Base-by-base conservation (phyloP, 495 filamentous ascomycete species). In the Talaromyces borbonicus region DNA sequence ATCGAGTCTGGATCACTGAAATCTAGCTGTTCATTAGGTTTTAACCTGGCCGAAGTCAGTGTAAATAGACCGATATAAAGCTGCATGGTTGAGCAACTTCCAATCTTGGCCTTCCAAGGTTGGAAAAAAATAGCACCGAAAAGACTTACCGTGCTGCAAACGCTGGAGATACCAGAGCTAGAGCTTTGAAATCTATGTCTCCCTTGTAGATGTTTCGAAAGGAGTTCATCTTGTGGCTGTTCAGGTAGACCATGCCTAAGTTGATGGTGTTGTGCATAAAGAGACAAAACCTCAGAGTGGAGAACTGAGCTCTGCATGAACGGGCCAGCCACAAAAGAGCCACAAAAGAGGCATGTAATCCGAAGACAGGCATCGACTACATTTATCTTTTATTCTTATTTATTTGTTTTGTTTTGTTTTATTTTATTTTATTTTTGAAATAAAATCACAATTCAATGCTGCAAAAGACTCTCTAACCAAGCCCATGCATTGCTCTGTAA, bases 1-100 rank as follows among this genome's bases (percentile, higher is more conserved):
- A 93, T 77, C 15, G 85, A 76, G 22, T 75, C 64, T 9, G 90
- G 86, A 56, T 94, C 75, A 22, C 74, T 81, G 55, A 98, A 97
- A 62, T 96, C 81, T 14, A 97, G 63, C 48, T 83, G 74, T 4
- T 73, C 73, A 52, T 83, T 81, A 6, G 66, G 50, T 50, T 78
- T 79, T 35, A 87, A 54, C 26, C 74, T 78, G 32, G 0, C 6
- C 1, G 4, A 25, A 5, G 22, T 61, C 41, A 59, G 52, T 41
- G n/a, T n/a, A n/a, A n/a, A n/a, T n/a, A n/a, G 33, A 9, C 16
- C 15, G 9, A 29, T 22, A 3, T 31, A 36, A n/a, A n/a, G n/a
- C n/a, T n/a, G n/a, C n/a, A n/a, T n/a, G n/a, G n/a, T n/a, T n/a
- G n/a, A n/a, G n/a, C n/a, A n/a, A n/a, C n/a, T n/a, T n/a, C n/a